A percentile compares a stretch with the other conserved stretches of the same genome.
Evolutionary conservation across 1,284 basidiomycete species (phyloP).

Genomic region (Cryptococcus maquisensis): DNA sequence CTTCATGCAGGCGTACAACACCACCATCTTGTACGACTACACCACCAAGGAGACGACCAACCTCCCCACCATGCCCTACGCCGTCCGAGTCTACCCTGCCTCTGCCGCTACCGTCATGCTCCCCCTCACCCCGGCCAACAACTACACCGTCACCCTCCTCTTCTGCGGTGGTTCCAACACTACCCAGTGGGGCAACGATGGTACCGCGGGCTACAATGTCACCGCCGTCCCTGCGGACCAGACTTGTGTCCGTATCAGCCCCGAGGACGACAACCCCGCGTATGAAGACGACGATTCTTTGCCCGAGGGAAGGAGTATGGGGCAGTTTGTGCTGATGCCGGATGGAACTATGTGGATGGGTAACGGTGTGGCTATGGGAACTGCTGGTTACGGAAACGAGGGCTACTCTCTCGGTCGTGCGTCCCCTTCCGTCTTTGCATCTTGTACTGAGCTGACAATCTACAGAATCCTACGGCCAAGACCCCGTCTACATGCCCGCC

Average conservation of each 20-base stretch:
- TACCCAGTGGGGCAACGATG: constrained; percentile 45
- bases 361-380: constrained; percentile 72
- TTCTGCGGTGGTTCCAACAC: constrained; percentile 82
- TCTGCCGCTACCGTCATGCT: constrained; percentile 87
- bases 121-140: constrained; percentile 81
- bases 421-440: background rate
- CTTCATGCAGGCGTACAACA: constrained; percentile 76
- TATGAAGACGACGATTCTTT: constrained; percentile 64
- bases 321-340: constrained; percentile 56
- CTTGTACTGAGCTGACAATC: background rate
- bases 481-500: constrained; percentile 45
- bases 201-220: constrained; percentile 45
- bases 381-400: constrained; percentile 53
- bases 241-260: constrained; percentile 59
- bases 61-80: constrained; percentile 52
- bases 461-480: constrained; percentile 44
- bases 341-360: constrained; percentile 52
- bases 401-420: constrained; percentile 35
- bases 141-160: constrained; percentile 76
- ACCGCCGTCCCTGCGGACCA: constrained; percentile 48
- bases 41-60: constrained; percentile 48
- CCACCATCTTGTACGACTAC: constrained; percentile 62
- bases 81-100: constrained; percentile 85
- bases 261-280: constrained; percentile 64
- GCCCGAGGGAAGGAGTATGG: constrained; percentile 74